Conservation (phyloP, 495 filamentous ascomycete species). For the Penicillium lividum region DNA sequence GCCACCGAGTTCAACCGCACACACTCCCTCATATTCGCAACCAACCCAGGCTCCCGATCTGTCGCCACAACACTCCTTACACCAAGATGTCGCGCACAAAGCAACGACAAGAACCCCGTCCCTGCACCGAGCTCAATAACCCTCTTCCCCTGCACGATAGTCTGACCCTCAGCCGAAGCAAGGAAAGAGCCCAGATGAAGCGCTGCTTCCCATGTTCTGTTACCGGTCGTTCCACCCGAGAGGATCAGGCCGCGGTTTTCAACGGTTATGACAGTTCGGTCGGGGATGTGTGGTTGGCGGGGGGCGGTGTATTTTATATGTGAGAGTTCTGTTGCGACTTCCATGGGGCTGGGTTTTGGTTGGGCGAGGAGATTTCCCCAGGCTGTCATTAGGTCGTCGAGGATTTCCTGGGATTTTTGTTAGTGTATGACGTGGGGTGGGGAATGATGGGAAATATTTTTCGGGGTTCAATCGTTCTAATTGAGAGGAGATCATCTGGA, state of each 20-base stretch:
- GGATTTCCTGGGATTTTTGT: conserved; percentile 62
- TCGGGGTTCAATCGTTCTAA: background rate
- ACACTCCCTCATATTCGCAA: conserved; percentile 68
- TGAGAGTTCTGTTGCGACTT: conserved; percentile 70
- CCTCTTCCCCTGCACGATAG: conserved; percentile 53
- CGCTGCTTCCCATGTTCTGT: conserved; percentile 92
- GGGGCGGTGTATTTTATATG: conserved; percentile 71
- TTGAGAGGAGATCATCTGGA: background rate
- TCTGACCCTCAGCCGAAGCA: conserved; percentile 39
- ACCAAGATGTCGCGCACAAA: conserved; percentile 75
- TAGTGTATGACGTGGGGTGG: background rate
- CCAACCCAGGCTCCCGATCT: conserved; percentile 75
- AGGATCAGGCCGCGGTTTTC: conserved; percentile 78
- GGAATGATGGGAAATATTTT: too few relatives aligned
- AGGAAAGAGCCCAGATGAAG: conserved; percentile 82
- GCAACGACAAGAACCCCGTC: conserved; percentile 80
- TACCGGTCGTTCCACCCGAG: conserved; percentile 75
- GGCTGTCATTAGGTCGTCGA: conserved; percentile 65
- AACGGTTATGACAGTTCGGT: conserved; percentile 44
- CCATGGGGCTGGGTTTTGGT: conserved; percentile 58
- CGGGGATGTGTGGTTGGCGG: conserved; percentile 19
- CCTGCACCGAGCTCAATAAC: conserved; percentile 89
- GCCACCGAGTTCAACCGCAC: conserved; percentile 65
- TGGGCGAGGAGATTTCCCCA: conserved; percentile 60
- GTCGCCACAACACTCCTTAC: conserved; percentile 67